Evolutionary conservation across 139 green algal genomes (phyloP).

Genomic region (Picochlorum sp.): DNA sequence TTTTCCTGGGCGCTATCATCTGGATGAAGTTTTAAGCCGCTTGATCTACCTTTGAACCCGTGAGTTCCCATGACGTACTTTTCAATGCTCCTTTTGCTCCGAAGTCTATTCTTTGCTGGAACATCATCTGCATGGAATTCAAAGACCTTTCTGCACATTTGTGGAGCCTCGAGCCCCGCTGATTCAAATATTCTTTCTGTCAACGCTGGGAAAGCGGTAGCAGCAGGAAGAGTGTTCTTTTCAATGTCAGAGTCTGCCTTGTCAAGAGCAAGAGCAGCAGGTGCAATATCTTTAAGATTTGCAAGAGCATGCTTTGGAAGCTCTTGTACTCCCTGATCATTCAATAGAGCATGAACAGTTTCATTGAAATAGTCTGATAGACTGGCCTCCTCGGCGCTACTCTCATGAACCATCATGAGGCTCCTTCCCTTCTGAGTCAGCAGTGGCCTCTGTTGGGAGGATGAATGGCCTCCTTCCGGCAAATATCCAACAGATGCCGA

Average conservation of each 20-base stretch:
- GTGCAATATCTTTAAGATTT: conserved; percentile 34
- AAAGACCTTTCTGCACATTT: conserved; percentile 27
- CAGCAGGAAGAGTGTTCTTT: conserved; percentile 9
- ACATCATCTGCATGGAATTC: conserved; percentile 27
- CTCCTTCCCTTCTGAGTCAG: not conserved
- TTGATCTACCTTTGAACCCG: conserved; percentile 18
- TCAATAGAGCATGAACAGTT: conserved; percentile 16
- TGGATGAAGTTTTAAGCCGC: not conserved
- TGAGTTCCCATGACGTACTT: conserved; percentile 12
- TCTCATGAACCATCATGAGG: not conserved
- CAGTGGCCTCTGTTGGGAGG: not conserved
- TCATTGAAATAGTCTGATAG: not conserved
- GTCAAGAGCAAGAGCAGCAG: conserved; percentile 25
- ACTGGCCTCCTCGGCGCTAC: not conserved
- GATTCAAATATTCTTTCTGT: conserved; percentile 20
- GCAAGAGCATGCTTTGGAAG: conserved; percentile 16
- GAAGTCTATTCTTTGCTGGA: conserved; percentile 5
- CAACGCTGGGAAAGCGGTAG: conserved; percentile 13
- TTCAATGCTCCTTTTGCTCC: conserved; percentile 20
- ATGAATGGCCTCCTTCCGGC: not conserved
- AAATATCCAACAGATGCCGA: conserved; percentile 1
- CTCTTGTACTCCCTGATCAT: not conserved
- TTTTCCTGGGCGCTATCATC: not conserved
- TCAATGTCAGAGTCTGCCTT: not conserved
- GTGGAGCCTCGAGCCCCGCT: conserved; percentile 16